Evolutionary conservation across 176 grass and related monocot species (phyloP), one percentile per base, ranked within the genome.

Genomic region (Paspalum vaginatum): DNA sequence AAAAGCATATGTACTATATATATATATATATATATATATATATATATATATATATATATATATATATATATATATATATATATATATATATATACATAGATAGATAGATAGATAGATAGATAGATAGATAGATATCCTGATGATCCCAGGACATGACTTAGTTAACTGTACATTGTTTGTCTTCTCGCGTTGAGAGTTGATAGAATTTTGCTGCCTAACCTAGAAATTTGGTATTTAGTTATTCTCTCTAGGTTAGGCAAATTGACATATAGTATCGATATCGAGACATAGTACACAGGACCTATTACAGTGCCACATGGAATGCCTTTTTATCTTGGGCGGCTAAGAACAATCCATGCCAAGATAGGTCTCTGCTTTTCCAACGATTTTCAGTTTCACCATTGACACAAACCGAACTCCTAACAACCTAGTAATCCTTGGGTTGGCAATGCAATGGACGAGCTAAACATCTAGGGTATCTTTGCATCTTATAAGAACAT

Each of bases 231-330:
- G 1, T 24, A 22, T 14, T 54, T 17, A 50, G 26, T 79, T 68
- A 43, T 55, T 27, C 48, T 15, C 5, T 79, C 5, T 79, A 56
- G 49, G 63, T 55, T 79, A 79, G 77, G 63, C 63, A 52, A 66
- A 54, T 68, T 66, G 38, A 43, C 48, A 68, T 55, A 79, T 12
- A 20, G 40, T 77, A 64, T 12, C 16, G 32, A 32, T 61, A 61
- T 47, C 56, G 22, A 48, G 24, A 49, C 74, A 25, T 76, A 47
- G 13, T 4, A 40, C 38, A 66, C 49, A 56, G 20, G 48, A 27
- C 77, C 77, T 79, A 66, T 55, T 38, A 67, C 39, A 48, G 65
- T 81, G 47, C 76, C 76, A 79, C 9, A 53, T 53, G 61, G 61
- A 66, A 66, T 39, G 24, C 43, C 24, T 48, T 63, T 63, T 37